Evolutionary conservation across 495 filamentous ascomycete genomes (phyloP).

Genomic region (Hypoxylon cercidicola): DNA sequence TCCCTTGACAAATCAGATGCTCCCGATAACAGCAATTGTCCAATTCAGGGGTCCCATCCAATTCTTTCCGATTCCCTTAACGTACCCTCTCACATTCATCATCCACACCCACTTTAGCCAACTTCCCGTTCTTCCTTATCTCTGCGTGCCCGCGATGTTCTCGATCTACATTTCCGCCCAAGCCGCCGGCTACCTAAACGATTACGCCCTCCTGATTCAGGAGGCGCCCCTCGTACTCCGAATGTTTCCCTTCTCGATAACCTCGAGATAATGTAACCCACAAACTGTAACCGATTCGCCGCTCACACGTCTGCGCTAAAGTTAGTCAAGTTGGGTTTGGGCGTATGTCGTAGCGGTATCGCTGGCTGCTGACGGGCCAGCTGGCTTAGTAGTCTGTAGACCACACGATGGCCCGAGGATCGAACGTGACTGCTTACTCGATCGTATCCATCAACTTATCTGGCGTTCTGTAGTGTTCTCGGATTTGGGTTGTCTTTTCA

Average conservation of each 20-base stretch:
- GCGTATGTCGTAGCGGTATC: conserved; percentile 29
- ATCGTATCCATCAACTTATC: conserved; percentile 30
- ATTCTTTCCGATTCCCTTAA: conserved; percentile 17
- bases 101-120: conserved; percentile 32
- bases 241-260: conserved; percentile 24
- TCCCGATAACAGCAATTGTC: conserved; percentile 35
- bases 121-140: conserved; percentile 39
- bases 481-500: conserved; percentile 23
- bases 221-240: conserved; percentile 4
- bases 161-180: conserved; percentile 30
- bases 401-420: conserved; percentile 1
- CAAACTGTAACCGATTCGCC: conserved; percentile 17
- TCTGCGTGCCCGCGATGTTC: conserved; percentile 30
- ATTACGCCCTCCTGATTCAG: conserved; percentile 27
- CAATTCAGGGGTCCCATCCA: conserved; percentile 28
- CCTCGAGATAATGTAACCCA: conserved; percentile 25
- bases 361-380: conserved; percentile 25
- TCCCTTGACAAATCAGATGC: conserved; percentile 20
- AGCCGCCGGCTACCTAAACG: background rate
- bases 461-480: conserved; percentile 20
- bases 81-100: conserved; percentile 34
- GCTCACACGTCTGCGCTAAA: conserved; percentile 19
- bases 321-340: conserved; percentile 7
- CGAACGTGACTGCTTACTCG: conserved; percentile 36
- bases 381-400: conserved; percentile 11